Conservation (phyloP, 2,329 filamentous ascomycete genomes). For the Pseudogymnoascus sp. region DNA sequence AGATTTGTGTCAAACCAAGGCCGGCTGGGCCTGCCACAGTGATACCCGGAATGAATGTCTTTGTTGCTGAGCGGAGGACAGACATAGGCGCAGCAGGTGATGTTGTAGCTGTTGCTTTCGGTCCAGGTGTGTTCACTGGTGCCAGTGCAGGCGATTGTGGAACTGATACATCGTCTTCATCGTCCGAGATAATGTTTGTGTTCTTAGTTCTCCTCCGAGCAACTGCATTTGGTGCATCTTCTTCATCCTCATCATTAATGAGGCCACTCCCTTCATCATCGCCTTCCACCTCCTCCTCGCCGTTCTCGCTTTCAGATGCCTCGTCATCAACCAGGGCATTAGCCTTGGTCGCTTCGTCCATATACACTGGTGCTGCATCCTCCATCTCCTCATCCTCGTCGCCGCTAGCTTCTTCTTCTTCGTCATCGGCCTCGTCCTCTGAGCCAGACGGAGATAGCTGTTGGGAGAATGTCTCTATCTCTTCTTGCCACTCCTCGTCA, state of each 20-base stretch:
- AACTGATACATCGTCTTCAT: constrained; percentile 21
- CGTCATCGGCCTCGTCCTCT: constrained; percentile 26
- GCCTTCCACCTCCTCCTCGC: constrained; percentile 25
- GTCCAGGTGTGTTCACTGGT: constrained; percentile 15
- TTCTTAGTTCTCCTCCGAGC: not conserved
- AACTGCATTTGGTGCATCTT: constrained; percentile 17
- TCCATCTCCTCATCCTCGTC: constrained; percentile 37
- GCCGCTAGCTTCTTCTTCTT: constrained; percentile 27
- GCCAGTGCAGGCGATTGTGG: constrained; percentile 15
- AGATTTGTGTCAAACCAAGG: constrained; percentile 79
- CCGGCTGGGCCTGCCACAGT: constrained; percentile 52
- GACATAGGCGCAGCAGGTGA: constrained; percentile 49
- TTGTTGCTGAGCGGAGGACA: constrained; percentile 58
- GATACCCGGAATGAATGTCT: constrained; percentile 61
- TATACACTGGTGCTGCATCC: constrained; percentile 22
- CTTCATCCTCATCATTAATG: constrained; percentile 26
- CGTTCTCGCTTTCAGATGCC: constrained; percentile 33
- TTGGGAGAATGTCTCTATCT: constrained; percentile 32
- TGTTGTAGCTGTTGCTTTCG: constrained; percentile 16
- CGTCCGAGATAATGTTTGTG: constrained; percentile 20
- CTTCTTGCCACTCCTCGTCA: constrained; percentile 45
- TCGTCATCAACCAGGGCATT: constrained; percentile 25
- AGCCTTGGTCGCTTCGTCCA: constrained; percentile 26
- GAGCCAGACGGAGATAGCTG: constrained; percentile 36
- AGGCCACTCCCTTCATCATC: constrained; percentile 11